Evolutionary conservation across 352 stramenopile genomes (phyloP), one percentile per base, ranked within the genome.

Genomic region (Pythium grandisporangium): DNA sequence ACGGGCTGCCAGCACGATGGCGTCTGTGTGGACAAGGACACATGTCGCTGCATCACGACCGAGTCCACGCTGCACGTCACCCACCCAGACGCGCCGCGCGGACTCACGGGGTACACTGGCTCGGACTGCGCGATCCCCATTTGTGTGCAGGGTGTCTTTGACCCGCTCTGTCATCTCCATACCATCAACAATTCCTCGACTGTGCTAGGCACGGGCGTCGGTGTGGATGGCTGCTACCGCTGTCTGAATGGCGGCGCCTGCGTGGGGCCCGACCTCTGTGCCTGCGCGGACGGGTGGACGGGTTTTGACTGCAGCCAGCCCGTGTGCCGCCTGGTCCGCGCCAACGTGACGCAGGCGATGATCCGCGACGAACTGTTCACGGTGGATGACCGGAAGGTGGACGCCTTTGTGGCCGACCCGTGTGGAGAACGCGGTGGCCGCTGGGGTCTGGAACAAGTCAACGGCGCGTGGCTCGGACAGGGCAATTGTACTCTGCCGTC

Each of bases 191-290:
- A n/a, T n/a, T n/a, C n/a, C n/a, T n/a, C n/a, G n/a, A n/a, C n/a
- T n/a, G n/a, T n/a, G n/a, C n/a, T n/a, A n/a, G 37, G 52, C 3
- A 44, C 43, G 19, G 57, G 59, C 37, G 55, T 53, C 27, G 70
- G 48, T n/a, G 63, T 69, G 36, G 82, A 97, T 59, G 95, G 89
- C 5, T 98, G 95, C 54, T 98, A 88, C 53, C 77, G 89, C 1
- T 98, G 95, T 62, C 69, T 77, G 25, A 98, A 98, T 50, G 87
- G 85, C 25, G 95, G 95, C 21, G 70, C 84, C 5, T 98, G 95
- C 41, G 68, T 94, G 11, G 78, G 66, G 0, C 91, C 91, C 0
- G 91, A 97, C 51, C 51, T 90, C 26, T 98, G 95, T 48, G 43
- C 72, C 16, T 98, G 95, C 64, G 76, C 89, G 0, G 57, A 82